These are phyloP conservation scores for Larix kaempferi DNA, from an alignment of 75 land plant species.

Conservation along the genomic window DNA sequence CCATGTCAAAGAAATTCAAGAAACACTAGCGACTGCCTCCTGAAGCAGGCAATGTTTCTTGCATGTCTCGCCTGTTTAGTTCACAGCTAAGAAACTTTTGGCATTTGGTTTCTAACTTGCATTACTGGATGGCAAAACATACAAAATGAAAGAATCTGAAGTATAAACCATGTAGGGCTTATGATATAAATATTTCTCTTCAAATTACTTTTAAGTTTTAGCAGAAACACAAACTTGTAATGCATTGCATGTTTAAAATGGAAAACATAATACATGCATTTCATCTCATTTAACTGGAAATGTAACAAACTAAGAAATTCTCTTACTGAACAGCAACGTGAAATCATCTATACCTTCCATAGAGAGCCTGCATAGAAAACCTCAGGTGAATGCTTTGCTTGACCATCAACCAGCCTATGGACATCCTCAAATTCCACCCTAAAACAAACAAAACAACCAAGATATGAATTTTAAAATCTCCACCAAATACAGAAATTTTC, in stretches of 20 bases:
- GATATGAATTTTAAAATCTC: not conserved
- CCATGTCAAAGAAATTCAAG: not conserved
- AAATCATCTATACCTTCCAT: conserved; percentile 72
- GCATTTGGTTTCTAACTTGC: not conserved
- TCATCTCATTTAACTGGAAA: not conserved
- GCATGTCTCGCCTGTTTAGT: not conserved
- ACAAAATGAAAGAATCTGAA: not conserved
- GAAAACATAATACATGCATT: not conserved
- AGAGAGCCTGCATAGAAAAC: conserved; percentile 95
- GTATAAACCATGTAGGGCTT: not conserved
- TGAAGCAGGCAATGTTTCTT: not conserved
- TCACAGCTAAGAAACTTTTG: not conserved
- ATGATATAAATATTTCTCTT: not conserved
- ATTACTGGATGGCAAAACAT: not conserved
- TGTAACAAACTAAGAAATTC: not conserved
- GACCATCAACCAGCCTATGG: conserved; percentile 88
- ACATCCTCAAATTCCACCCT: conserved; percentile 96
- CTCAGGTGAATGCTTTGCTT: conserved; percentile 93
- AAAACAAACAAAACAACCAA: conserved; percentile 9
- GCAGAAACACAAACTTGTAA: not conserved
- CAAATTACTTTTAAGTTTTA: not conserved
- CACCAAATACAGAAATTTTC: not conserved
- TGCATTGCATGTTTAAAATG: not conserved
- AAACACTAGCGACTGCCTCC: too few relatives aligned
- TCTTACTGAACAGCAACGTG: not conserved